Evolutionary conservation across 768 basidiomycete species (phyloP).

Genomic region (Podaxis pistillaris): DNA sequence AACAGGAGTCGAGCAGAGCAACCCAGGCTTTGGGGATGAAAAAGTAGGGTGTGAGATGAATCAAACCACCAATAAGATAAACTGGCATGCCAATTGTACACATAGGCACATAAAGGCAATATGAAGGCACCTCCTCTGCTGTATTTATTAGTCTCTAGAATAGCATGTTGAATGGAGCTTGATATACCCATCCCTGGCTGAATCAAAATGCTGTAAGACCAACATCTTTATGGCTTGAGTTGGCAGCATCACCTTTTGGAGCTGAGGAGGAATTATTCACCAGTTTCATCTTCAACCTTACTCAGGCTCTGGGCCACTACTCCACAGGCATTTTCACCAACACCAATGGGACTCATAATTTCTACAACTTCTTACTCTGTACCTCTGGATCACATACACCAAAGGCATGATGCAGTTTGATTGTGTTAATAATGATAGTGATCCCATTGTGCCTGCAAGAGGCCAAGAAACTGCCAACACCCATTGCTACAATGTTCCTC

Average conservation of each 20-base stretch:
- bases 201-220: conserved; percentile 94
- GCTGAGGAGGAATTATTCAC: conserved; percentile 20
- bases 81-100: conserved; percentile 89
- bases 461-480: too few species aligned
- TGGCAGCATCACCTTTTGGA: conserved; percentile 50
- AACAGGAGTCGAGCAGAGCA: conserved; percentile 68
- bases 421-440: conserved; percentile 82
- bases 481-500: too few species aligned
- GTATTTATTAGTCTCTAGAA: not conserved
- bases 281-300: conserved; percentile 51
- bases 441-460: conserved; percentile 95
- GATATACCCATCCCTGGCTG: conserved; percentile 83
- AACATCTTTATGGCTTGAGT: conserved; percentile 57
- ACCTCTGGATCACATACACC: conserved; percentile 87
- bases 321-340: conserved; percentile 78
- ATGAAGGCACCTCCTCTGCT: conserved; percentile 84
- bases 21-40: conserved; percentile 71
- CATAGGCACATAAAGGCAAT: conserved; percentile 84
- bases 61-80: conserved; percentile 89
- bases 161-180: not conserved
- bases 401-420: conserved; percentile 80
- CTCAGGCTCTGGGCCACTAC: conserved; percentile 76
- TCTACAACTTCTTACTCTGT: conserved; percentile 93
- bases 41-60: conserved; percentile 92
- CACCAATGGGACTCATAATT: conserved; percentile 85